phyloP scores from a whole-genome alignment of 1,284 basidiomycete genomes.

The Irpex sp. region DNA sequence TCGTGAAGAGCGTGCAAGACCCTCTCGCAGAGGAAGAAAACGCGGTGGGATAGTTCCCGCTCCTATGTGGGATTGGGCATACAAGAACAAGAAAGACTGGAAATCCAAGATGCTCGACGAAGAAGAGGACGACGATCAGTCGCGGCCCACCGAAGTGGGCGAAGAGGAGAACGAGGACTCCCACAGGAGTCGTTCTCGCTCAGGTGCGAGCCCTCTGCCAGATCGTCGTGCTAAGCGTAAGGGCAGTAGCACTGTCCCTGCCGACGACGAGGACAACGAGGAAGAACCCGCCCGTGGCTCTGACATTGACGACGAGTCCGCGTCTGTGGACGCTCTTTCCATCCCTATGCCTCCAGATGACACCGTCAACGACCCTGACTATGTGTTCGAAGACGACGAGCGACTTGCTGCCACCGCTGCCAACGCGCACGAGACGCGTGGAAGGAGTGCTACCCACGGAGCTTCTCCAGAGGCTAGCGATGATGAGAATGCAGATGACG shows the following conservation, averaged over 20 bases:
- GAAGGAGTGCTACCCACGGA: conserved; percentile 33
- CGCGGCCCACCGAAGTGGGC: conserved; percentile 53
- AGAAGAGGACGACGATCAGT: conserved; percentile 47
- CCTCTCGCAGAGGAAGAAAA: conserved; percentile 41
- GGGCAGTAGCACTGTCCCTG: conserved; percentile 5
- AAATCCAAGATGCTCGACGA: conserved; percentile 45
- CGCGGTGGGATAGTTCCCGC: conserved; percentile 66
- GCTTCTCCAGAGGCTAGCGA: conserved; percentile 18
- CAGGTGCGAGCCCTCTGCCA: conserved; percentile 6
- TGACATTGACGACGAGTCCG: conserved; percentile 29
- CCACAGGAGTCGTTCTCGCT: conserved; percentile 23
- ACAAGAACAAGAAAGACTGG: conserved; percentile 36
- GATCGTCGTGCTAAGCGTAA: conserved; percentile 10
- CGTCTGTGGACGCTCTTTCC: conserved; percentile 23
- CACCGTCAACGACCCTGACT: conserved; percentile 18
- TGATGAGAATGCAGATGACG: conserved; percentile 20
- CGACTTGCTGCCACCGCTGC: conserved; percentile 8
- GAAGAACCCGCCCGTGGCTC: conserved; percentile 17
- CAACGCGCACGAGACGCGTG: conserved; percentile 25
- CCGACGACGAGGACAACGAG: conserved; percentile 18
- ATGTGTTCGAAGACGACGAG: conserved; percentile 20
- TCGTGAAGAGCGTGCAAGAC: conserved; percentile 15
- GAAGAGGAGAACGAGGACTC: conserved; percentile 60
- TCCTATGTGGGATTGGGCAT: conserved; percentile 78
- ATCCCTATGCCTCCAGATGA: conserved; percentile 14